Conservation (phyloP, 345 rosid species). For the Ceriops zippeliana region DNA sequence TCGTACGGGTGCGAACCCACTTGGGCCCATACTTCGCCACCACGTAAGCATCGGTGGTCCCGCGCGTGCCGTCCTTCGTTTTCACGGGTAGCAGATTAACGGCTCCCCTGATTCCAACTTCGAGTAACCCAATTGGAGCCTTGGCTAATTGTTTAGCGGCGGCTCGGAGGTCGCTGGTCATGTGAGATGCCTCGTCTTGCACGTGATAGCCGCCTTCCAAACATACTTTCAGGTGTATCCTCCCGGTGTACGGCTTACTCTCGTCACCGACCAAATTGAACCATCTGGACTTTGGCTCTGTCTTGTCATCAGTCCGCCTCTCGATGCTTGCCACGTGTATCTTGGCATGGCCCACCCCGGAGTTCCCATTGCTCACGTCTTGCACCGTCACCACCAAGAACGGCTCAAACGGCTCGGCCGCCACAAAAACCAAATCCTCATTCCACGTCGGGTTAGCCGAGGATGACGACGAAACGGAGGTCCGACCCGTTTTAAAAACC, state of each 20-base stretch:
- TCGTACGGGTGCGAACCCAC: conserved; percentile 84
- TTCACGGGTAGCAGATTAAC: conserved; percentile 72
- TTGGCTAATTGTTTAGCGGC: conserved; percentile 75
- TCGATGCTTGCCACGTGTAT: conserved; percentile 69
- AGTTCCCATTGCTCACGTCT: conserved; percentile 48
- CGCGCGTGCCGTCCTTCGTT: conserved; percentile 83
- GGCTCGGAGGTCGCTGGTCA: conserved; percentile 85
- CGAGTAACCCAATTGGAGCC: conserved; percentile 76
- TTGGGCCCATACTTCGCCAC: conserved; percentile 92
- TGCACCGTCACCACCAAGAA: conserved; percentile 65
- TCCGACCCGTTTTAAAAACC: conserved; percentile 73
- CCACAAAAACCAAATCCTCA: conserved; percentile 86
- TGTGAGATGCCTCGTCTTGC: conserved; percentile 89
- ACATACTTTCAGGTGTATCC: conserved; percentile 71
- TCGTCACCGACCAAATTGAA: conserved; percentile 73
- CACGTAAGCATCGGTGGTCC: conserved; percentile 82
- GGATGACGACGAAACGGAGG: conserved; percentile 40
- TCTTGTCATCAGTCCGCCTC: conserved; percentile 53
- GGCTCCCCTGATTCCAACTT: conserved; percentile 84
- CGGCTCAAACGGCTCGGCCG: conserved; percentile 94
- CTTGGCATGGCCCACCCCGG: conserved; percentile 55
- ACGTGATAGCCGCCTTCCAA: conserved; percentile 93
- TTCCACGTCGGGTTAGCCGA: conserved; percentile 82
- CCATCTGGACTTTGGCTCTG: conserved; percentile 70
- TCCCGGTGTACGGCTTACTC: conserved; percentile 60